Evolutionary conservation across 2,329 filamentous ascomycete genomes (phyloP).

Genomic region (Fusarium proliferatum): DNA sequence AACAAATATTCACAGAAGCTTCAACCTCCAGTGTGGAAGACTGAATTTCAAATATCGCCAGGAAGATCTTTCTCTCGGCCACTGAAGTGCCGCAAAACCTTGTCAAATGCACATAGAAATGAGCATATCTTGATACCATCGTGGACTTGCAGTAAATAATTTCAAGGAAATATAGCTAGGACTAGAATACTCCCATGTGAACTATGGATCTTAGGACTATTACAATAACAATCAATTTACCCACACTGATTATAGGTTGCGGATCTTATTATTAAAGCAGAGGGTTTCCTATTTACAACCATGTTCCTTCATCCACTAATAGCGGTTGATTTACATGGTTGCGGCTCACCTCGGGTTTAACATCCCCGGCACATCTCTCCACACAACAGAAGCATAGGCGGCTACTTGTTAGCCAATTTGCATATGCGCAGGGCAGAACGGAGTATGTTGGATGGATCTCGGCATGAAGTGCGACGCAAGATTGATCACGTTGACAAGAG

Average conservation of each 20-base stretch:
- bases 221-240: background rate
- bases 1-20: background rate
- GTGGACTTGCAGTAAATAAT: background rate
- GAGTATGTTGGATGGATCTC: constrained; percentile 9
- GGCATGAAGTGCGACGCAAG: constrained; percentile 21
- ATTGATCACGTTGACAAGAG: constrained; percentile 25
- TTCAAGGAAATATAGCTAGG: background rate
- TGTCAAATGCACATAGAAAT: background rate
- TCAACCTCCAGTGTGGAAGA: background rate
- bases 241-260: too few species aligned
- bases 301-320: background rate
- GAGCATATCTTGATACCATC: background rate
- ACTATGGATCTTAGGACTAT: background rate
- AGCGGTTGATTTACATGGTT: background rate
- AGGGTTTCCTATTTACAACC: background rate
- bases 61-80: background rate
- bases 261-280: background rate
- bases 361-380: background rate
- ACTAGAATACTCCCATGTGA: background rate
- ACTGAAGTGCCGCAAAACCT: background rate
- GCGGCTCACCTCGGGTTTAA: constrained; percentile 31
- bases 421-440: background rate
- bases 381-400: background rate
- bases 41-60: background rate
- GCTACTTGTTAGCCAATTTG: background rate